These are phyloP conservation scores for Backusella parvicylindrica DNA, from an alignment of 192 early-diverging fungal species.

Conservation along the genomic window DNA sequence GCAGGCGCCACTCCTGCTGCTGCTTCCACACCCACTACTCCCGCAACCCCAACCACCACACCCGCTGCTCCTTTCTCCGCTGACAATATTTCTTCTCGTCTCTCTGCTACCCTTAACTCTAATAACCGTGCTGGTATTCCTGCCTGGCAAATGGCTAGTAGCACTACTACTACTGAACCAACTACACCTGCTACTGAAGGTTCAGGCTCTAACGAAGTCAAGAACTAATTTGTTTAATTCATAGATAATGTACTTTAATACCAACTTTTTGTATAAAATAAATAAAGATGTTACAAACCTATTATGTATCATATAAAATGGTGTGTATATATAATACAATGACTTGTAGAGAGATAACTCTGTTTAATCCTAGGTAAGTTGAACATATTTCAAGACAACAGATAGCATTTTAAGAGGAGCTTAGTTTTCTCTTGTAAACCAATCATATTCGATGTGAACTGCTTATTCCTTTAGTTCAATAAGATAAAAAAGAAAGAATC, in stretches of 20 bases:
- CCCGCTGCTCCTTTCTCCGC: not conserved
- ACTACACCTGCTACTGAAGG: not conserved
- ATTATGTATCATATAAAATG: not conserved
- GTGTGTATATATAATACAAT: no score
- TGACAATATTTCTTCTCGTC: constrained; percentile 19
- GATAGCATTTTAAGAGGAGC: no score
- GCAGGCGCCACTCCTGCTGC: constrained; percentile 24
- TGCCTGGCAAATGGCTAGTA: constrained; percentile 64
- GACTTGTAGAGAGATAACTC: no score
- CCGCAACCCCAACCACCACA: not conserved
- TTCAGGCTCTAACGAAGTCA: not conserved
- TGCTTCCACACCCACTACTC: constrained; percentile 34
- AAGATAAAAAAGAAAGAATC: no score
- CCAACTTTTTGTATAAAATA: not conserved
- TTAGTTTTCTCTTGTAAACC: no score
- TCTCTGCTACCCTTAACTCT: constrained; percentile 6
- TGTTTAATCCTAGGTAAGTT: no score
- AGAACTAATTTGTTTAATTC: not conserved
- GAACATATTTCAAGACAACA: no score
- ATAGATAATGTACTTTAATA: not conserved
- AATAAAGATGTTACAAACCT: not conserved
- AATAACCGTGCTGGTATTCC: constrained; percentile 36
- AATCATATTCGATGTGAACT: no score
- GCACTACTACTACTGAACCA: constrained; percentile 12
- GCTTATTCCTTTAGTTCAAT: no score